Evolutionary conservation across 2,329 filamentous ascomycete genomes (phyloP).

Genomic region (Aspergillus candidus): DNA sequence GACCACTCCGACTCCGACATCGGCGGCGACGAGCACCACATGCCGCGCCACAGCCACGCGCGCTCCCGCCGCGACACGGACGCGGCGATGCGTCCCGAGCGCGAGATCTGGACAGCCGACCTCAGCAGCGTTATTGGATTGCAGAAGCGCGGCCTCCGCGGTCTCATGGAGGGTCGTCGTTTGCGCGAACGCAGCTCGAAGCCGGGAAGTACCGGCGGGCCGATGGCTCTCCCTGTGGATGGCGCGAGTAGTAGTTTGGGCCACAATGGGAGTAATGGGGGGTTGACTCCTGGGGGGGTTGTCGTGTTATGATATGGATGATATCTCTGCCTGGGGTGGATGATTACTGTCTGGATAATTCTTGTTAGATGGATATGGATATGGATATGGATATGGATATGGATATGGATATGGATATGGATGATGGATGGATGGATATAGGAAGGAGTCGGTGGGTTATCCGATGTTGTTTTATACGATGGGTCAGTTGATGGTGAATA

Average conservation of each 20-base stretch:
- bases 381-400: too few relatives aligned
- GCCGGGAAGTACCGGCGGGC: conserved; percentile 16
- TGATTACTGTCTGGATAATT: too few relatives aligned
- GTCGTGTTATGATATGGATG: too few relatives aligned
- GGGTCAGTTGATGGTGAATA: too few relatives aligned
- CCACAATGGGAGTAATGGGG: too few relatives aligned
- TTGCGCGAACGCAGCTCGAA: conserved; percentile 64
- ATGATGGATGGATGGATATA: too few relatives aligned
- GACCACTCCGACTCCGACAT: conserved; percentile 34
- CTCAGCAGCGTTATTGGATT: conserved; percentile 84
- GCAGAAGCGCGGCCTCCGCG: conserved; percentile 86
- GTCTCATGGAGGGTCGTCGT: conserved; percentile 87
- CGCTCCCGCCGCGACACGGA: conserved; percentile 37
- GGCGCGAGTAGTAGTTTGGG: neutral
- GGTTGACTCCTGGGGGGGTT: too few relatives aligned
- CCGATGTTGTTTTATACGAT: too few relatives aligned
- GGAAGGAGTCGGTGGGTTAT: too few relatives aligned
- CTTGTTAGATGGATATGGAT: too few relatives aligned
- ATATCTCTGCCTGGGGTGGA: too few relatives aligned
- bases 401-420: too few relatives aligned
- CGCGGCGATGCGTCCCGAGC: conserved; percentile 29
- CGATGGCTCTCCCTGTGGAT: conserved; percentile 1
- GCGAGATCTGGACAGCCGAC: conserved; percentile 68
- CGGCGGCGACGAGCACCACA: conserved; percentile 14
- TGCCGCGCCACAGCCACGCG: conserved; percentile 33